Base-by-base conservation (phyloP, 2,329 filamentous ascomycete genomes). In the Hypoxylon sp. region DNA sequence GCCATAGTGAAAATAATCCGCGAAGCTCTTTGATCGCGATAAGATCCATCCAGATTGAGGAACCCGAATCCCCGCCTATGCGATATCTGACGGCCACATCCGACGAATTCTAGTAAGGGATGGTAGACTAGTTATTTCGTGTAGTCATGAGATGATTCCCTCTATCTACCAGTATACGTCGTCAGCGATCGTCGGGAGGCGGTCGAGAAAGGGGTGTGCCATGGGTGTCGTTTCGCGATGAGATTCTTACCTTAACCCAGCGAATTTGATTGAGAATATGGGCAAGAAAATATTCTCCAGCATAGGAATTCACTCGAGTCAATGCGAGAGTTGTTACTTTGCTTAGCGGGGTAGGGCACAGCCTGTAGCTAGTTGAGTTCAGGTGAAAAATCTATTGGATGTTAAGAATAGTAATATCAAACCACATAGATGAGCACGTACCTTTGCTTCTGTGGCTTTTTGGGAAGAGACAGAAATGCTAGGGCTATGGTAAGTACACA, bases 1-100 rank as follows among this genome's bases (percentile, higher is more conserved):
- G 46, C 51, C 60, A 67, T 67, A 27, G 23, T 47, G 45, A 54
- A 43, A 39, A 19, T 3, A 29, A 29, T 48, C 41, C 37, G 9
- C 34, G 21, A 37, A 34, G 14, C 23, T 34, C 45, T 45, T 19
- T 19, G 30, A 30, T 45, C 21, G 45, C 14, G 34, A 41, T 25
- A 37, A 9, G 14, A 43, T 32, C 52, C 51, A 54, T 55, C 39
- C 34, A 58, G 19, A 23, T 30, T n/a, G 39, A 11, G 12, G 16
- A 54, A 54, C 51, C 29, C 16, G 14, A 45, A 25, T 58, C 23
- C 23, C 19, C 16, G 14, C 21, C 9, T 34, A 16, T 19, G 32
- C 14, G 32, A 50, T 32, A 45, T 27, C 11, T 29, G 32, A 21
- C 19, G 41, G 27, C 34, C 25, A 54, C 43, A 34, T 55, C 25